Evolutionary conservation across 2,329 filamentous ascomycete species (phyloP), one percentile per base, ranked within the genome.

Genomic region (Microdochium paspali): DNA sequence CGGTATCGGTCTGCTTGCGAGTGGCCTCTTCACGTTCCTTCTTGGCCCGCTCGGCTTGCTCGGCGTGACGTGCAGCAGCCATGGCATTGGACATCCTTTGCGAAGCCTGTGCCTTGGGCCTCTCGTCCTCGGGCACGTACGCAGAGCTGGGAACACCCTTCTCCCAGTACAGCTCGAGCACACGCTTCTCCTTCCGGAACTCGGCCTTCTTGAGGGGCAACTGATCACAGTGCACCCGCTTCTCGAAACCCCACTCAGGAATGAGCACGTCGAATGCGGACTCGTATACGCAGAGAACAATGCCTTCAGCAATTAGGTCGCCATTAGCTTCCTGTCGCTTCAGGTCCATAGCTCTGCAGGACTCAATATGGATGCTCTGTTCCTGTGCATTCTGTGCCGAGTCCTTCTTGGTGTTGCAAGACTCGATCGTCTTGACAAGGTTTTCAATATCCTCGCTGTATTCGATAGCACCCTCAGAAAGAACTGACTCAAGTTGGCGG

Each of bases 321-420:
- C 89, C 90, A 53, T 91, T 90, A 56, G 82, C 79, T 57, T 94
- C 87, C 63, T 89, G 84, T 55, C 87, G 83, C 67, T 85, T 87
- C 72, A 87, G 90, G 69, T 97, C 90, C 87, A 98, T 96, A 58
- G 82, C 84, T 57, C 93, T 86, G 74, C 93, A 98, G 4, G 91
- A 89, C 65, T 97, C 93, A 53, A 98, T 96, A 69, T 98, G 93
- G 45, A 98, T 90, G 66, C 93, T 97, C 71, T 98, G 93, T 66
- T 98, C 93, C 66, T 98, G 93, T 13, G 93, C 93, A 60, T 89
- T 93, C 70, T 95, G 91, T 1, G 93, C 90, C 12, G 90, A 97
- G 64, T 98, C 93, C 68, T 97, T 98, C 82, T 97, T 98, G 62
- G 87, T 95, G 73, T 98, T 98, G 77, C 89, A 95, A 56, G 88